Percentiles rank a stretch among this genome's conserved stretches.
Conservation (phyloP, 2,329 filamentous ascomycete species). For the Xylogone sp. region DNA sequence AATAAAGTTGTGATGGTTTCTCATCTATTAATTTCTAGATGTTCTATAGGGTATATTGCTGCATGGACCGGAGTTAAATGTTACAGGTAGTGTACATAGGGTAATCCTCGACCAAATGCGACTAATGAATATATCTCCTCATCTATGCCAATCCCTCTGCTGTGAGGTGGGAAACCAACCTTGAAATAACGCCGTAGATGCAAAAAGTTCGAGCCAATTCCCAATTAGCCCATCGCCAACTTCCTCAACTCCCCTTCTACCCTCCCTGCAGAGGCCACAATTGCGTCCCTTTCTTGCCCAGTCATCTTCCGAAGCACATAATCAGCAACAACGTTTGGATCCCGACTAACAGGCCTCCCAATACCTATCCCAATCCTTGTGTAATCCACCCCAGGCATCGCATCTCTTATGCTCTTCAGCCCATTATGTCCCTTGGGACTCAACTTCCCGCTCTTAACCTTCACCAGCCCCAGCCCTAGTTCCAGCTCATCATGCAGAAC, state of each 20-base stretch:
- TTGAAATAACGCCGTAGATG: no score
- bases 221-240: constrained; percentile 7
- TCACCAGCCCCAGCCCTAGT: constrained; percentile 62
- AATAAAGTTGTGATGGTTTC: not conserved
- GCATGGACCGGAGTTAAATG: not conserved
- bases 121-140: not conserved
- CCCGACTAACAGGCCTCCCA: constrained; percentile 71
- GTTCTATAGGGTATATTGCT: not conserved
- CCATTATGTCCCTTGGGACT: constrained; percentile 74
- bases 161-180: no score
- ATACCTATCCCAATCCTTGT: constrained; percentile 77
- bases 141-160: not conserved
- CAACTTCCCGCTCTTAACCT: constrained; percentile 56
- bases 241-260: constrained; percentile 22
- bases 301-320: constrained; percentile 63
- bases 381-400: constrained; percentile 40
- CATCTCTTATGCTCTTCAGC: constrained; percentile 60
- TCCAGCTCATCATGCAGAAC: constrained; percentile 90
- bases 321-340: constrained; percentile 61
- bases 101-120: not conserved
- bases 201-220: no score
- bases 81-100: not conserved
- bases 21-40: not conserved
- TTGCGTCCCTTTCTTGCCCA: constrained; percentile 18
- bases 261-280: constrained; percentile 21